Evolutionary conservation across 169 alveolate genomes (phyloP), one percentile per base, ranked within the genome.

Genomic region (Amoebophrya sp.): DNA sequence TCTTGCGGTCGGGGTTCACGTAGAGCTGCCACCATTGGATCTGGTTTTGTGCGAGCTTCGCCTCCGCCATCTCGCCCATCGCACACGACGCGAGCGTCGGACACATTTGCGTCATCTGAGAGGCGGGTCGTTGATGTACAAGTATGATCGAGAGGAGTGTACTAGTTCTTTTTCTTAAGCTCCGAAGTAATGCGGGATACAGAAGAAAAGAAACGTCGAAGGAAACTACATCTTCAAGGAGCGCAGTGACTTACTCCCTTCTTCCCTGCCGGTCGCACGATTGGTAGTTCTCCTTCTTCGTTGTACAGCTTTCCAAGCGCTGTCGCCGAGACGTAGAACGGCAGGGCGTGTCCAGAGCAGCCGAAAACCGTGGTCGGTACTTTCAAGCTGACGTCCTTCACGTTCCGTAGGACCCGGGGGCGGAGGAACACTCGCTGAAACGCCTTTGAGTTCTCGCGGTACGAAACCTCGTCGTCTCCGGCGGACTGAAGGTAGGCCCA

Each of bases 261-360:
- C 94, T 34, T 69, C 88, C 58, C 26, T 1, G 31, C 92, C 92
- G 31, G 93, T 31, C 48, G 91, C 88, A 41, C 23, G 0, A 58
- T 58, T 29, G 78, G 34, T 2, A 88, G 41, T 50, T 91, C 94
- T 48, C 95, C 95, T 38, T 41, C 88, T 31, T 90, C 90, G 38
- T 88, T n/a, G 38, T 93, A 93, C 89, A 93, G 42, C 93, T 89
- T 92, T 67, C 91, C 90, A 92, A 93, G 90, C 4, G 95, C 95
- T 31, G 92, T 78, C 13, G 94, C 94, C 23, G 94, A 92, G 41
- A 93, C 91, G 26, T 90, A 92, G 15, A 93, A 39, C 10, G 95
- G 95, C 39, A 90, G 78, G 38, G 7, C 89, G 42, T 70, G 41
- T 31, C 90, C 88, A 87, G 78, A 2, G 45, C 88, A 40, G 34